Base-by-base conservation (phyloP, 768 basidiomycete species). In the Leccinum olivaceopallidum region DNA sequence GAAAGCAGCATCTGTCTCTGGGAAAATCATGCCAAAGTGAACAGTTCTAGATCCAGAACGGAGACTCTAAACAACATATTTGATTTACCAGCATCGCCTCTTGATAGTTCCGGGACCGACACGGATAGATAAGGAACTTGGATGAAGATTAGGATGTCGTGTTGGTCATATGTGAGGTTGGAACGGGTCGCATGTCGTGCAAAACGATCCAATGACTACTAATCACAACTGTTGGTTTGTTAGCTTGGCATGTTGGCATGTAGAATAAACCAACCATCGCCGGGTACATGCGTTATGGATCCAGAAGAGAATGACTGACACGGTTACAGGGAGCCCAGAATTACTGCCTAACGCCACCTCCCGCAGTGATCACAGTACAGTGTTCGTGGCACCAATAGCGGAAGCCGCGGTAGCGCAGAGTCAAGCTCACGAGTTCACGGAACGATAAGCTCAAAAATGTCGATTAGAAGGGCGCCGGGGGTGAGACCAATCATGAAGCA, bases 91-190 rank as follows among this genome's bases (percentile, higher is more conserved):
- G 20, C 20, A 34, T 24, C 16, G 14, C 13, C 24, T 12, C 30
- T 34, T 39, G 37, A 56, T 26, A 53, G 47, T 20, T 56, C 52
- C 57, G 58, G 63, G 16, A 24, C 62, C 58, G 58, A n/a, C 24
- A 26, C 20, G 44, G 12, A 20, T 56, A 44, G 37, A 44, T 50
- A 16, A 58, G n/a, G 51, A 2, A 63, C 62, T 13, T 44, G n/a
- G n/a, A 44, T 44, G 34, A 54, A 39, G n/a, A 13, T 26, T 12
- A 32, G 36, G 48, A 63, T 63, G 61, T 50, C 39, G 13, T 24
- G n/a, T 62, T 57, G 50, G 26, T 32, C 24, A 9, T 34, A 34
- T 34, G 34, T 26, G 32, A 20, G 36, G 12, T 49, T 26, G 10
- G 18, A 57, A 36, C 9, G 30, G 44, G 26, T 20, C 42, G 16